Conservation (phyloP, 2,329 filamentous ascomycete species). For the Gyromitra esculenta region DNA sequence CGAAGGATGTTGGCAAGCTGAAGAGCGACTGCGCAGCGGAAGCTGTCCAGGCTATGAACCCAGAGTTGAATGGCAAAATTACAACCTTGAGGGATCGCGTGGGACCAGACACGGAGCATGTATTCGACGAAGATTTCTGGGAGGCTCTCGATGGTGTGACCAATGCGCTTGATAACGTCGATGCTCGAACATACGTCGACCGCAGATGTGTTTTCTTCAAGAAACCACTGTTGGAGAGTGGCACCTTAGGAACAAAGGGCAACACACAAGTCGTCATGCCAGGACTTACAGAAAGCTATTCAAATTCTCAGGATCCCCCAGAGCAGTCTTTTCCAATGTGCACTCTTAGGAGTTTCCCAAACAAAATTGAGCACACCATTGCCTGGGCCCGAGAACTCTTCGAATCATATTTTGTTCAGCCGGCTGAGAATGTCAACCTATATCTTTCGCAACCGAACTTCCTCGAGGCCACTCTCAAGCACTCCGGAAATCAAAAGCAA, state of each 20-base stretch:
- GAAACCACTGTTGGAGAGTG: constrained; percentile 94
- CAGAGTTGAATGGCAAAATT: constrained; percentile 87
- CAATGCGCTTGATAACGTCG: constrained; percentile 96
- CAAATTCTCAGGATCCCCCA: constrained; percentile 93
- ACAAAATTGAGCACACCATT: constrained; percentile 98
- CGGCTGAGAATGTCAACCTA: constrained; percentile 90
- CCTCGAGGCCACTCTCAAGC: constrained; percentile 84
- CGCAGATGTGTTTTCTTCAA: constrained; percentile 97
- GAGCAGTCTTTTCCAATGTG: constrained; percentile 99
- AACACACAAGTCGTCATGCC: constrained; percentile 97
- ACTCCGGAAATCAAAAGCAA: constrained; percentile 93
- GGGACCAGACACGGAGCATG: constrained; percentile 87
- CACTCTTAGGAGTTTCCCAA: constrained; percentile 95
- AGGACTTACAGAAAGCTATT: constrained; percentile 93
- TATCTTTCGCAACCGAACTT: constrained; percentile 94
- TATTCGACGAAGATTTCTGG: constrained; percentile 97
- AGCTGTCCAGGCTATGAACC: constrained; percentile 95
- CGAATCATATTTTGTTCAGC: constrained; percentile 91
- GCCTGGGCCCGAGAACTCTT: constrained; percentile 97
- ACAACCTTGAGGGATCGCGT: constrained; percentile 87
- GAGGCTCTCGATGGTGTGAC: constrained; percentile 86
- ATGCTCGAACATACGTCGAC: constrained; percentile 95
- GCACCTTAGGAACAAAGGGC: constrained; percentile 97
- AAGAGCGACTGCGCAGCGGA: constrained; percentile 94
- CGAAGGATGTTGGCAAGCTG: constrained; percentile 91